phyloP scores from a whole-genome alignment of 257 asterid genomes.

The Anisodus tanguticus region DNA sequence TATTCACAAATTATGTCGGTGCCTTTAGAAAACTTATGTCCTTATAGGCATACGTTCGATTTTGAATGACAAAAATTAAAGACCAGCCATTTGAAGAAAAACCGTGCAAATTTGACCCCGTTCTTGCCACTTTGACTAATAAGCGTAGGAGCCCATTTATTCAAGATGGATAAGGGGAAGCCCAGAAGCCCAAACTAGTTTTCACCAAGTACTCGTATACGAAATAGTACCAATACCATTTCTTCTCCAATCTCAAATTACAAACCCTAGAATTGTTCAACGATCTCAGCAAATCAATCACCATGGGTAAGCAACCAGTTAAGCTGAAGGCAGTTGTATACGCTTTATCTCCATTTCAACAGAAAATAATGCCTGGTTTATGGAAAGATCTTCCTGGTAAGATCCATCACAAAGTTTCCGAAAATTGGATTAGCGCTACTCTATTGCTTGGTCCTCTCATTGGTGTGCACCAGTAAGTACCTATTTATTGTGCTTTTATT shows the following conservation, averaged over 20 bases:
- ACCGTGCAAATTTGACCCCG: no score
- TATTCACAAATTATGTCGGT: no score
- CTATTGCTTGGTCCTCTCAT: slow-evolving; percentile 72
- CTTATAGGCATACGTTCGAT: no score
- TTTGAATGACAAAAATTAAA: no score
- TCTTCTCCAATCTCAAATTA: neutral
- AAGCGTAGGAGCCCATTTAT: neutral
- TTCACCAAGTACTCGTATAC: neutral
- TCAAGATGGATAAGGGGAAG: neutral
- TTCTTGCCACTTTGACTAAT: no score
- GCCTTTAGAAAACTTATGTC: no score
- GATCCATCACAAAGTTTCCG: slow-evolving; percentile 32
- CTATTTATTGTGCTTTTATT: neutral
- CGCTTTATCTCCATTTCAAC: slow-evolving; percentile 90
- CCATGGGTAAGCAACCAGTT: slow-evolving; percentile 86
- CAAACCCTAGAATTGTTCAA: neutral
- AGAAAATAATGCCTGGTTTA: slow-evolving; percentile 90
- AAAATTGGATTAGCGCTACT: slow-evolving; percentile 82
- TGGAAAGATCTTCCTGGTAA: slow-evolving; percentile 82
- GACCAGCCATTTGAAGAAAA: no score
- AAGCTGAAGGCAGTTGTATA: slow-evolving; percentile 84
- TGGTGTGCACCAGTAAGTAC: slow-evolving; percentile 69
- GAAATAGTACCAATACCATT: neutral
- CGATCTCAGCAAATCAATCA: neutral
- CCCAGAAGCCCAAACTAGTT: neutral